A percentile compares a stretch with the other conserved stretches of the same genome.
phyloP scores from a whole-genome alignment of 768 basidiomycete genomes.

The Boletus rufocinnamomeus region DNA sequence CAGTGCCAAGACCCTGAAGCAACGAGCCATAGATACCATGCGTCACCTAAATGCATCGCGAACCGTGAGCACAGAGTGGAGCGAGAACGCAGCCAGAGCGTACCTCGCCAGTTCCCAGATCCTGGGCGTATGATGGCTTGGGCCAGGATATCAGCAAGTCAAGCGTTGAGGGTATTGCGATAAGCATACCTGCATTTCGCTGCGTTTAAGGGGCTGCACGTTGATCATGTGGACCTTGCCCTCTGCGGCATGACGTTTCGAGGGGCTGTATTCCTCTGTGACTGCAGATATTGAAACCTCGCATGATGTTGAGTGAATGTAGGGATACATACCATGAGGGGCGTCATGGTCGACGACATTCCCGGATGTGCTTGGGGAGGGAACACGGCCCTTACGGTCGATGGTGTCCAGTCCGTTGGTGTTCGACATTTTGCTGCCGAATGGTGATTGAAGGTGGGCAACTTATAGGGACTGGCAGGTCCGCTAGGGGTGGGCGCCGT shows the following conservation, averaged over 20 bases:
- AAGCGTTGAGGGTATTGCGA: background rate
- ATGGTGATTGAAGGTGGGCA: background rate
- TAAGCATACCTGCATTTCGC: constrained; percentile 78
- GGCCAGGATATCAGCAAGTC: constrained; percentile 7
- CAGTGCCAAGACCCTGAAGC: constrained; percentile 66
- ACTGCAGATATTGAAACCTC: constrained; percentile 44
- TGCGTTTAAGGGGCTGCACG: constrained; percentile 83
- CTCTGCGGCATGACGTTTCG: constrained; percentile 34
- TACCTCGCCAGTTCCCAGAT: constrained; percentile 69
- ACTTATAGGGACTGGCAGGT: constrained; percentile 18
- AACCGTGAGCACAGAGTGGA: background rate
- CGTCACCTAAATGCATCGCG: constrained; percentile 49
- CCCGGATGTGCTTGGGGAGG: constrained; percentile 43
- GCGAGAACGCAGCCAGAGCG: constrained; percentile 5
- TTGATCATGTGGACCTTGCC: constrained; percentile 54
- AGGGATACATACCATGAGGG: constrained; percentile 52
- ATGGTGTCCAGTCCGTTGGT: constrained; percentile 17
- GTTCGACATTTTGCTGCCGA: constrained; percentile 27
- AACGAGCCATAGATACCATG: constrained; percentile 88
- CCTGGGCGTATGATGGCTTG: constrained; percentile 91
- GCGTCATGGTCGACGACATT: constrained; percentile 78
- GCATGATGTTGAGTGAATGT: constrained; percentile 1
- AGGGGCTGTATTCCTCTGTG: constrained; percentile 54
- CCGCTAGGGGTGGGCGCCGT: background rate
- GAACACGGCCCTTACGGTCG: constrained; percentile 57